Base-by-base conservation (phyloP, 805 yeast genomes). In the Tetrapisispora pingtungensis region DNA sequence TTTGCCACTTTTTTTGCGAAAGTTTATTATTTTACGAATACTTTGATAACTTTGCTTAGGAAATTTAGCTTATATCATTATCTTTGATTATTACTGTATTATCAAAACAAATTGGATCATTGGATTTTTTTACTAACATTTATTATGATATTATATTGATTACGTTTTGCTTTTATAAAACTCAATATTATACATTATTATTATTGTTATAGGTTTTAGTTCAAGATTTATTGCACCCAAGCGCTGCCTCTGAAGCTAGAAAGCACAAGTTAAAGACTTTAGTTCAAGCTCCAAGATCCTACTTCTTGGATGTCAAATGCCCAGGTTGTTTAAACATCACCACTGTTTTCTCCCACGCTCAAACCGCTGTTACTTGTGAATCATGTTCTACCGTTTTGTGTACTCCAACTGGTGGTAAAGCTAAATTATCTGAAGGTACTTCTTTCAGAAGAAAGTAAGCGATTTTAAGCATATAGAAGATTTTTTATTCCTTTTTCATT, bases 371-470 rank as follows among this genome's bases (percentile, higher is more conserved):
- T 67, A 84, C 96, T 67, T 93, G 99, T 81, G 97, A 94, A 69
- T 81, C 95, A 46, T 93, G 99, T 78, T 82, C 97, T 59, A 87
- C 96, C 59, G 97, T 93, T 57, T 84, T 93, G 69, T 89, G 97
- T 77, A 83, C 93, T 68, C 99, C 99, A 71, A 84, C 97, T 59
- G 99, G 99, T 80, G 99, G 99, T 80, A 93, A 93, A 81, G 97
- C 97, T 69, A 88, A 84, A 76, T 81, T 93, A 72, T 88, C 97
- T 63, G 98, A 94, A 78, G 99, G 99, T 74, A 85, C 95, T 70
- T 93, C 98, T 66, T 93, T 88, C 93, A 88, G 97, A 84, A 86
- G 87, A 77, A 93, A 90, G 87, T 90, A 86, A 83, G 58, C 51
- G 40, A 41, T 17, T 35, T 34, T 34, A 36, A 38, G 24, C 32